phyloP scores from a whole-genome alignment of 2,329 filamentous ascomycete genomes.

The Daldinia eschscholtzii region DNA sequence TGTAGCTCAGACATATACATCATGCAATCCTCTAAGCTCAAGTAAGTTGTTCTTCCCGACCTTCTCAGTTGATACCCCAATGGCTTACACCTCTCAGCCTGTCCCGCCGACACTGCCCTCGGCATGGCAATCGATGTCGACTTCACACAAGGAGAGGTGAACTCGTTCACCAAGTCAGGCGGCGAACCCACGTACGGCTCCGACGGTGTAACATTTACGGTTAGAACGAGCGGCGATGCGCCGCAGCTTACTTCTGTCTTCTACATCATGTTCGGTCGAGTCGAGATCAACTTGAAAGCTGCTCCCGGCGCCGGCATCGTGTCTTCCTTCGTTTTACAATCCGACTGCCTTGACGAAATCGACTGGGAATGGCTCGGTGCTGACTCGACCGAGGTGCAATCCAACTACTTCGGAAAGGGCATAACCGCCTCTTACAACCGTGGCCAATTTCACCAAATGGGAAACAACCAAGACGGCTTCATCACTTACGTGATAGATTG shows the following conservation, averaged over 20 bases:
- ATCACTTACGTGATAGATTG: slow-evolving; percentile 94
- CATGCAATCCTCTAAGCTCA: slow-evolving; percentile 50
- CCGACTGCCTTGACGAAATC: slow-evolving; percentile 93
- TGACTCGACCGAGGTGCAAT: slow-evolving; percentile 82
- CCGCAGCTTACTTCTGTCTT: slow-evolving; percentile 90
- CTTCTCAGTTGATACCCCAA: slow-evolving; percentile 9
- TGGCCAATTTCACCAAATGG: slow-evolving; percentile 80
- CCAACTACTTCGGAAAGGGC: slow-evolving; percentile 97
- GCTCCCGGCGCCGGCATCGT: slow-evolving; percentile 93
- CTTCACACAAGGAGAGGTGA: slow-evolving; percentile 81
- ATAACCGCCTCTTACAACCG: slow-evolving; percentile 87
- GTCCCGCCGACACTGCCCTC: slow-evolving; percentile 82
- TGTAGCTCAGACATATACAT: slow-evolving; percentile 51
- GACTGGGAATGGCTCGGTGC: slow-evolving; percentile 97
- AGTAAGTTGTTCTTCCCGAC: slow-evolving; percentile 43
- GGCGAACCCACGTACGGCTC: slow-evolving; percentile 79
- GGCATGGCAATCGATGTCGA: slow-evolving; percentile 86
- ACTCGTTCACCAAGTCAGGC: slow-evolving; percentile 78
- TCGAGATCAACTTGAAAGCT: slow-evolving; percentile 86
- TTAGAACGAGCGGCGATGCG: slow-evolving; percentile 81
- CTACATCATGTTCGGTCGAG: slow-evolving; percentile 99
- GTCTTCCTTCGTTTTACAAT: slow-evolving; percentile 90
- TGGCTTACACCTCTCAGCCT: slow-evolving; percentile 62
- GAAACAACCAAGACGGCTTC: slow-evolving; percentile 78
- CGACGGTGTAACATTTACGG: slow-evolving; percentile 85